A percentile compares a stretch with the other conserved stretches of the same genome.
These are phyloP conservation scores for Ceratobasidium sp. DNA, from an alignment of 1,284 basidiomycete genomes.

Conservation along the genomic window DNA sequence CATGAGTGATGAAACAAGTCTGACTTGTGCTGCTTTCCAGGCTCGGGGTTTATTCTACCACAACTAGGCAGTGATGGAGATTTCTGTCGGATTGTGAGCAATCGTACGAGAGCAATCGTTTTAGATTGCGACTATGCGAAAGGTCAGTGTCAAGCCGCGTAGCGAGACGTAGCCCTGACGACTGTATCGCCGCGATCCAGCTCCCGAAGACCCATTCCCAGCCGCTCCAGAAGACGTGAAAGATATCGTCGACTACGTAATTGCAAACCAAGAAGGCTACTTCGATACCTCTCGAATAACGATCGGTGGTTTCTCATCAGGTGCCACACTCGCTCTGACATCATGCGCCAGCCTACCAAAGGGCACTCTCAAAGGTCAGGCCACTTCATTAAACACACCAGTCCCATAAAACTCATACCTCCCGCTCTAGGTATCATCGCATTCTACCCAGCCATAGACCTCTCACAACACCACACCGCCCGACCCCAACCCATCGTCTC, in stretches of 20 bases:
- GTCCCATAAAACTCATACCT: not conserved
- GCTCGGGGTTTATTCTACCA: conserved; percentile 32
- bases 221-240: conserved; percentile 33
- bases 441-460: conserved; percentile 15
- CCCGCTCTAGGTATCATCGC: not conserved
- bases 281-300: conserved; percentile 35
- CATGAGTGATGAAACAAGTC: not conserved
- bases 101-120: conserved; percentile 15
- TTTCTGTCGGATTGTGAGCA: conserved; percentile 12
- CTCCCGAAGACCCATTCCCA: conserved; percentile 42
- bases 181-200: not conserved
- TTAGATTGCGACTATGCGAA: conserved; percentile 38
- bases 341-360: not conserved
- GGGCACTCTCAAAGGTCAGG: conserved; percentile 21
- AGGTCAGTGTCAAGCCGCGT: not conserved
- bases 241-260: conserved; percentile 19
- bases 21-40: not conserved
- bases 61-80: conserved; percentile 36
- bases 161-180: not conserved
- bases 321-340: conserved; percentile 24
- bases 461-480: conserved; percentile 1
- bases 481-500: not conserved
- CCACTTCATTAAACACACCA: not conserved
- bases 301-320: conserved; percentile 37
- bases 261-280: conserved; percentile 25